phyloP scores from a whole-genome alignment of 768 basidiomycete genomes.

The Tulasnella sp. region DNA sequence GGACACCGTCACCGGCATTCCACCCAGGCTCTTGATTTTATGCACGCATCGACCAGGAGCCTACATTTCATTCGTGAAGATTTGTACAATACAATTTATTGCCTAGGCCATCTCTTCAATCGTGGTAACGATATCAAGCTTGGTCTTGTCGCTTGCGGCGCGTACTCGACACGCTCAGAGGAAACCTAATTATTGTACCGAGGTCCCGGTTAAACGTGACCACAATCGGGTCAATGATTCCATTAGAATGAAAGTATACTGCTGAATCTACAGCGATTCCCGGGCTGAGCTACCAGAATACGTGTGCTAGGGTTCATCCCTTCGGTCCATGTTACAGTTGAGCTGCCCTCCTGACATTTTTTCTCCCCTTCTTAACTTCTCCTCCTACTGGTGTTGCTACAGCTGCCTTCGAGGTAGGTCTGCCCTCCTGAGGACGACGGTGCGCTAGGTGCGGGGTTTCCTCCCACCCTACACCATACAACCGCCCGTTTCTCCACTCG shows the following conservation, averaged over 20 bases:
- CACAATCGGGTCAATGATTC: too few relatives aligned
- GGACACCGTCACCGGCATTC: too few relatives aligned
- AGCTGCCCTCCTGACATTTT: constrained; percentile 84
- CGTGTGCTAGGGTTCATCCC: not conserved
- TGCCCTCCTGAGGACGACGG: constrained; percentile 75
- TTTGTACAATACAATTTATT: too few relatives aligned
- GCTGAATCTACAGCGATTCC: not conserved
- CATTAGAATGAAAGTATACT: not conserved
- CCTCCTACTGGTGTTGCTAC: constrained; percentile 54
- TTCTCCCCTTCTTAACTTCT: constrained; percentile 70
- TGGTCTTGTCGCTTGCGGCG: too few relatives aligned
- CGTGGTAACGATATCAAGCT: too few relatives aligned
- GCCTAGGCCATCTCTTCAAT: too few relatives aligned
- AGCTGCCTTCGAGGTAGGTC: not conserved
- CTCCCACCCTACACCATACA: constrained; percentile 52
- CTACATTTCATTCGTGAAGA: not conserved
- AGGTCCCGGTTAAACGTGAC: too few relatives aligned
- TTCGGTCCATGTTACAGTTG: constrained; percentile 45
- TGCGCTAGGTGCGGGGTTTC: constrained; percentile 66
- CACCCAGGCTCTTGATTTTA: too few relatives aligned
- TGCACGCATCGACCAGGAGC: not conserved
- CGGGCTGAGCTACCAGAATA: not conserved
- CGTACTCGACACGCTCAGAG: too few relatives aligned
- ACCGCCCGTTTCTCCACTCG: constrained; percentile 41
- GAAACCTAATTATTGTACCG: too few relatives aligned